phyloP scores from a whole-genome alignment of 2,329 filamentous ascomycete genomes.

The Gremmenia infestans region DNA sequence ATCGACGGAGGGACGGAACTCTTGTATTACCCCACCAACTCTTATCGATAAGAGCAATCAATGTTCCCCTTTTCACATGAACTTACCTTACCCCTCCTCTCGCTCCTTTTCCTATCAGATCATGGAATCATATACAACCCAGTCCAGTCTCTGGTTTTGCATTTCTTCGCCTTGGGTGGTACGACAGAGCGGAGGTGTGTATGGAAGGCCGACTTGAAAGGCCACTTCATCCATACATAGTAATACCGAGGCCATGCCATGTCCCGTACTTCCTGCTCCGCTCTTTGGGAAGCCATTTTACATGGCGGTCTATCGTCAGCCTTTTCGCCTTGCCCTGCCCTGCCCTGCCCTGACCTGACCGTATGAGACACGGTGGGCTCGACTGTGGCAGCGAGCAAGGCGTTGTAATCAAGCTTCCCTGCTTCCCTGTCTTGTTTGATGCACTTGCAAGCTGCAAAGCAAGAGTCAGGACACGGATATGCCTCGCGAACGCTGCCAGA shows the following conservation, averaged over 20 bases:
- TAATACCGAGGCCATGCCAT: background rate
- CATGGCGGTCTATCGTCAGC: background rate
- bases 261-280: background rate
- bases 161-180: no score
- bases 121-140: no score
- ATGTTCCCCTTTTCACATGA: background rate
- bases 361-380: slow-evolving; percentile 1
- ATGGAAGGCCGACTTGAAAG: no score
- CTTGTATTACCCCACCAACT: background rate
- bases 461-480: background rate
- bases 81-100: background rate
- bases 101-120: background rate
- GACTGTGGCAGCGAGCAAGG: background rate
- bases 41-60: background rate
- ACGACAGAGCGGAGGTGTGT: no score
- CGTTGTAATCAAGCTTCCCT: slow-evolving; percentile 5
- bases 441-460: slow-evolving; percentile 1
- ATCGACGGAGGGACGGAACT: background rate
- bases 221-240: background rate
- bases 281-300: background rate
- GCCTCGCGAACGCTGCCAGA: background rate
- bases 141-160: no score
- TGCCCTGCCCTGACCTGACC: background rate
- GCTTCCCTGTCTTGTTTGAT: slow-evolving; percentile 2
- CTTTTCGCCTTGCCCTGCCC: background rate